phyloP scores from a whole-genome alignment of 2,329 filamentous ascomycete genomes.

The Botrytis elliptica region DNA sequence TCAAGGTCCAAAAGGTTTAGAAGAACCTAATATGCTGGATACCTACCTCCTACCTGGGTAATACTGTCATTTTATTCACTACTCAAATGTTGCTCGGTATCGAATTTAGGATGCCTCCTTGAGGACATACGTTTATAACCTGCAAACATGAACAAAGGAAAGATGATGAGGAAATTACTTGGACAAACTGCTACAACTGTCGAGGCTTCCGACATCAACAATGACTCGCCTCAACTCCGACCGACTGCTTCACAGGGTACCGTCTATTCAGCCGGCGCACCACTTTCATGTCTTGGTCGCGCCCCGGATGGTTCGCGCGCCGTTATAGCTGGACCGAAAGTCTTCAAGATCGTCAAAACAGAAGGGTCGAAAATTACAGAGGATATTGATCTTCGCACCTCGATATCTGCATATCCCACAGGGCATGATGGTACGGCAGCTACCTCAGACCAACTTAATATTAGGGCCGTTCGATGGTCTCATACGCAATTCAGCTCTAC shows the following conservation, averaged over 20 bases:
- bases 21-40: not conserved
- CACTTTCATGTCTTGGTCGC: constrained; percentile 57
- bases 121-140: constrained; percentile 22
- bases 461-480: constrained; percentile 61
- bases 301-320: constrained; percentile 56
- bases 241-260: constrained; percentile 53
- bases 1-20: not conserved
- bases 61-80: not conserved
- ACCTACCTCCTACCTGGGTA: not conserved
- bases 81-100: not conserved
- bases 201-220: constrained; percentile 30
- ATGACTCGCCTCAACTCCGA: constrained; percentile 34
- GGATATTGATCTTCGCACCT: constrained; percentile 56
- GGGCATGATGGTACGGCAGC: constrained; percentile 43
- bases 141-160: constrained; percentile 37
- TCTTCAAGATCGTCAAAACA: constrained; percentile 56
- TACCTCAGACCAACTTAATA: constrained; percentile 58
- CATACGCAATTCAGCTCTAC: constrained; percentile 48
- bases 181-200: constrained; percentile 30
- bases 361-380: constrained; percentile 54
- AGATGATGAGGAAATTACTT: constrained; percentile 39
- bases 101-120: constrained; percentile 31
- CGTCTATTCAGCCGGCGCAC: constrained; percentile 50
- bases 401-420: constrained; percentile 51
- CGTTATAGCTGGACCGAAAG: constrained; percentile 58